A percentile compares a stretch with the other conserved stretches of the same genome.
Conservation (phyloP, 495 filamentous ascomycete species). For the Penicillium malachiteum region DNA sequence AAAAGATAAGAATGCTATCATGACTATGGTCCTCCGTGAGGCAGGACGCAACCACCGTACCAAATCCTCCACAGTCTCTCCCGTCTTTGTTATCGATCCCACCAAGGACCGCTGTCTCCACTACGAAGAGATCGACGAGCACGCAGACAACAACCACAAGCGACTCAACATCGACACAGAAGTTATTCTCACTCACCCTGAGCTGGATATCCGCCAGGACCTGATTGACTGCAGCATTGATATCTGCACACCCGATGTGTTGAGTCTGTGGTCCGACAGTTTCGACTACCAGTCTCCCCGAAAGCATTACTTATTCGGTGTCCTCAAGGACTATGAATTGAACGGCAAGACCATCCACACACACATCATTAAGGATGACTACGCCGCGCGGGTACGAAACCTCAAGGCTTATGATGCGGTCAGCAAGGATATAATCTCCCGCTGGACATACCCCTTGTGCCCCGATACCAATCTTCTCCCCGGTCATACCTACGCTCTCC, state of each 20-base stretch:
- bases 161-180: slow-evolving; percentile 73
- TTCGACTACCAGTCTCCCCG: slow-evolving; percentile 93
- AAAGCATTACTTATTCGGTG: slow-evolving; percentile 83
- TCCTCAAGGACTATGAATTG: slow-evolving; percentile 93
- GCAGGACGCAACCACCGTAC: slow-evolving; percentile 73
- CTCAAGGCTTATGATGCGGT: slow-evolving; percentile 88
- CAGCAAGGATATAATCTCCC: slow-evolving; percentile 79
- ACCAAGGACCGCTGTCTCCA: slow-evolving; percentile 80
- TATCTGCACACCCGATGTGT: slow-evolving; percentile 93
- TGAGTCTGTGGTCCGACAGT: slow-evolving; percentile 93
- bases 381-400: slow-evolving; percentile 79
- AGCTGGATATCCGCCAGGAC: slow-evolving; percentile 80
- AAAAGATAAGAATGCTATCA: slow-evolving; percentile 90
- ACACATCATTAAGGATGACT: slow-evolving; percentile 75
- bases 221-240: slow-evolving; percentile 94
- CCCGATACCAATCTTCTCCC: slow-evolving; percentile 83
- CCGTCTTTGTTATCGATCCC: slow-evolving; percentile 84
- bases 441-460: slow-evolving; percentile 91
- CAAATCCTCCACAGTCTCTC: slow-evolving; percentile 68
- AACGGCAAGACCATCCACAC: slow-evolving; percentile 95
- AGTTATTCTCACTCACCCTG: slow-evolving; percentile 57
- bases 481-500: slow-evolving; percentile 70
- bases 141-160: slow-evolving; percentile 43
- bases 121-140: slow-evolving; percentile 73
- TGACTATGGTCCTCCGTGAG: slow-evolving; percentile 91